These are phyloP conservation scores for Hypoxylon sp. DNA, from an alignment of 2,329 filamentous ascomycete genomes.

Conservation along the genomic window DNA sequence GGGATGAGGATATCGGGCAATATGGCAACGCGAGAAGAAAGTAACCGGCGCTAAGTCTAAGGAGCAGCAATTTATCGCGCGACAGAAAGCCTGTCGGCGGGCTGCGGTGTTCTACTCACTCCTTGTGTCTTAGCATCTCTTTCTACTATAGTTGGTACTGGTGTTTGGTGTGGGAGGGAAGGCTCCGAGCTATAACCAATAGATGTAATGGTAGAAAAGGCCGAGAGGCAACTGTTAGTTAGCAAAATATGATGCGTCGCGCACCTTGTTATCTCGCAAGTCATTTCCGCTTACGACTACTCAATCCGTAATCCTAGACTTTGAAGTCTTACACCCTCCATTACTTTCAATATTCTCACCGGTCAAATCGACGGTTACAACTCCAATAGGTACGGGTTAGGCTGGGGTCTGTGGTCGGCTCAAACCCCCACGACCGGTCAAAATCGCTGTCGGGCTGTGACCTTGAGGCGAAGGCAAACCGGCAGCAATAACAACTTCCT, in stretches of 20 bases:
- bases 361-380: background rate
- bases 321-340: conserved; percentile 25
- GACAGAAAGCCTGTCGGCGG: too few relatives aligned
- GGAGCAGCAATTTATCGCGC: too few relatives aligned
- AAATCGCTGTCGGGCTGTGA: background rate
- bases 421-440: background rate
- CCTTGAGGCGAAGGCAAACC: background rate
- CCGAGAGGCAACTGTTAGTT: background rate
- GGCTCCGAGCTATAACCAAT: background rate
- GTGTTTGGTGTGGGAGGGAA: background rate
- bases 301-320: conserved; percentile 12
- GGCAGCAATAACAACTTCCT: background rate
- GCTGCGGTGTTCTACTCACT: too few relatives aligned
- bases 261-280: conserved; percentile 14
- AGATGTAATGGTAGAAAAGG: background rate
- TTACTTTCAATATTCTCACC: conserved; percentile 10
- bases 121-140: too few relatives aligned
- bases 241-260: conserved; percentile 1
- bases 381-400: background rate
- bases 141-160: too few relatives aligned
- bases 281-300: conserved; percentile 24
- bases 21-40: background rate
- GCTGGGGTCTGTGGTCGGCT: background rate
- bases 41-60: too few relatives aligned
- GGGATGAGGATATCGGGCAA: background rate